Evolutionary conservation across 208 protist genomes (phyloP), one percentile per base, ranked within the genome.

Genomic region (Trypanosoma brucei): DNA sequence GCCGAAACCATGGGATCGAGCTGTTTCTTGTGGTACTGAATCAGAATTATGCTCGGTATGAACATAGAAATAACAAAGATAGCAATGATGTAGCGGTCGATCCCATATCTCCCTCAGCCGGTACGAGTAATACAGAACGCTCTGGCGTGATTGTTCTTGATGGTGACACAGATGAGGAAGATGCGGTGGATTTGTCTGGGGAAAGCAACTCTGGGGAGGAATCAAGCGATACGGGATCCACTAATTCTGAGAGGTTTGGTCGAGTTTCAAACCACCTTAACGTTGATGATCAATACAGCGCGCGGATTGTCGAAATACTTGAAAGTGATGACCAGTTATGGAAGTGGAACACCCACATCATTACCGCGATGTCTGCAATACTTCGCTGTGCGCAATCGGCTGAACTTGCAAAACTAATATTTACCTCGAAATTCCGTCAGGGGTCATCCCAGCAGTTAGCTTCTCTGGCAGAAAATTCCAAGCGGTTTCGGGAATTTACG

Each of bases 11-110:
- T 59, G 84, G 84, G 11, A 74, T 94, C 30, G 88, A 94, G 48
- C 59, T 94, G 53, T 78, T 94, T 53, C 72, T 94, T 34, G 88
- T 94, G 0, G 75, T 94, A 33, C 59, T 94, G 2, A 91, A 86
- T 64, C 88, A 94, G 56, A 94, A 92, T 62, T 94, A 78, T 76
- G 71, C 84, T 7, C 51, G 70, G 36, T 78, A 53, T 50, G 55
- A 69, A 35, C 46, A 56, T 13, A 51, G 58, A 53, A 77, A 65
- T 51, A 57, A 56, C 53, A 58, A 49, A 64, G 62, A 62, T 46
- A n/a, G 60, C 50, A 11, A 35, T 13, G 8, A 53, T 1, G 2
- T n/a, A 8, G 44, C 8, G 9, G 14, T 48, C 14, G 8, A n/a
- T 48, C 44, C 9, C 8, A 48, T 48, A 48, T n/a, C 9, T n/a